Conservation (phyloP, 108 stramenopile species). For the Nitzschia palea region DNA sequence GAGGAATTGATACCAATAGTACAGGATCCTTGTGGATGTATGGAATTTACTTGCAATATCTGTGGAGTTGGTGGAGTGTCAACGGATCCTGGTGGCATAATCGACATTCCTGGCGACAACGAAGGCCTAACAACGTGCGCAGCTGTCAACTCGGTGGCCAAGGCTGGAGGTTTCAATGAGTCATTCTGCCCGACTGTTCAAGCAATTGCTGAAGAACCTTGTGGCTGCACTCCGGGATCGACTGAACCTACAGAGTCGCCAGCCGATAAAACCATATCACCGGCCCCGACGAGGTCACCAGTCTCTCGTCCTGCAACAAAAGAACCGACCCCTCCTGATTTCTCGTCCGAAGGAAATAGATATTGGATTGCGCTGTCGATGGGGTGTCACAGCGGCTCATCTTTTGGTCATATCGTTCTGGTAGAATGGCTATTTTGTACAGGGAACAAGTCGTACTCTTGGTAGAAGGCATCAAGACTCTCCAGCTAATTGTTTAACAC, state of each 20-base stretch:
- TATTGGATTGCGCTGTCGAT: neutral
- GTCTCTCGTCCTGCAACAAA: neutral
- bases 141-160: neutral
- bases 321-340: neutral
- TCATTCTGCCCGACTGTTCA: conserved; percentile 11
- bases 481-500: too few species aligned
- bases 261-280: too few species aligned
- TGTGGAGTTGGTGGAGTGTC: neutral
- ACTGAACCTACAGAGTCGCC: neutral
- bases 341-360: neutral
- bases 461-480: too few species aligned
- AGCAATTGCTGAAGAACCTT: conserved; percentile 4
- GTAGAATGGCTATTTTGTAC: too few species aligned
- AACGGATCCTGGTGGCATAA: neutral
- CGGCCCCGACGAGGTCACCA: neutral
- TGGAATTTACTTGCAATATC: conserved; percentile 2
- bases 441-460: too few species aligned
- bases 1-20: conserved; percentile 1
- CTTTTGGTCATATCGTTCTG: conserved; percentile 1
- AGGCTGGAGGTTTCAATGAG: conserved; percentile 11
- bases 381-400: neutral
- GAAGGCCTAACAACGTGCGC: conserved; percentile 6
- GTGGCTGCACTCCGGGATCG: neutral
- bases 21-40: conserved; percentile 6
- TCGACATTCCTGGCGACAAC: conserved; percentile 12